These are phyloP conservation scores for Debaryomyces psychrophilus DNA, from an alignment of 1,139 yeast genomes.

Conservation along the genomic window DNA sequence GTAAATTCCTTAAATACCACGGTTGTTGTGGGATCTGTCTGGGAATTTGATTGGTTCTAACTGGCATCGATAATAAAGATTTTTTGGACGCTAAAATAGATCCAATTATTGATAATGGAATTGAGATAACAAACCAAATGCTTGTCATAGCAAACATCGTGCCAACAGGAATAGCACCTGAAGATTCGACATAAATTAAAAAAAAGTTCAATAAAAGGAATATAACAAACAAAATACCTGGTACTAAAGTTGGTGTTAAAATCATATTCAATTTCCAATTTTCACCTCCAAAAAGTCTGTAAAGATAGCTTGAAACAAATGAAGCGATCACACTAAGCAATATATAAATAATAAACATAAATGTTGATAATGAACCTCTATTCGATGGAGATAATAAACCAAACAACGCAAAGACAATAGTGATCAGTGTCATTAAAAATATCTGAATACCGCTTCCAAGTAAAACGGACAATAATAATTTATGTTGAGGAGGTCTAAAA, in stretches of 20 bases:
- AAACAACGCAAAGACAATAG: constrained; percentile 79
- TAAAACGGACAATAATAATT: constrained; percentile 73
- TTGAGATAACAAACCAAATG: constrained; percentile 84
- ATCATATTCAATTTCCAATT: constrained; percentile 86
- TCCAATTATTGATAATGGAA: constrained; percentile 83
- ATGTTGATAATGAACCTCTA: constrained; percentile 90
- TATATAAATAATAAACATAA: constrained; percentile 82
- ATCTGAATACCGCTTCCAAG: constrained; percentile 91
- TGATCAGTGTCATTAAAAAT: constrained; percentile 71
- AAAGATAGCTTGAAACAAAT: constrained; percentile 79
- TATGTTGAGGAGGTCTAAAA: constrained; percentile 78
- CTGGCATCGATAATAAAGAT: constrained; percentile 66
- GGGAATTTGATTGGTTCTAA: constrained; percentile 90
- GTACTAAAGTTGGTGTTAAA: constrained; percentile 82
- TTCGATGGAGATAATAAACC: constrained; percentile 94
- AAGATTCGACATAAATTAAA: constrained; percentile 74
- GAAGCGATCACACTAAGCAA: constrained; percentile 82
- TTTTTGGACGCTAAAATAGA: constrained; percentile 75
- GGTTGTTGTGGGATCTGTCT: constrained; percentile 95
- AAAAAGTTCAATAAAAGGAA: constrained; percentile 80
- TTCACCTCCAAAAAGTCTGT: constrained; percentile 90
- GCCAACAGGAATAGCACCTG: constrained; percentile 95
- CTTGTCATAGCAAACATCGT: constrained; percentile 80
- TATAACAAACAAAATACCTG: constrained; percentile 67
- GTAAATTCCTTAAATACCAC: constrained; percentile 71